phyloP scores from a whole-genome alignment of 2,329 filamentous ascomycete species.

The Aspergillus niger region DNA sequence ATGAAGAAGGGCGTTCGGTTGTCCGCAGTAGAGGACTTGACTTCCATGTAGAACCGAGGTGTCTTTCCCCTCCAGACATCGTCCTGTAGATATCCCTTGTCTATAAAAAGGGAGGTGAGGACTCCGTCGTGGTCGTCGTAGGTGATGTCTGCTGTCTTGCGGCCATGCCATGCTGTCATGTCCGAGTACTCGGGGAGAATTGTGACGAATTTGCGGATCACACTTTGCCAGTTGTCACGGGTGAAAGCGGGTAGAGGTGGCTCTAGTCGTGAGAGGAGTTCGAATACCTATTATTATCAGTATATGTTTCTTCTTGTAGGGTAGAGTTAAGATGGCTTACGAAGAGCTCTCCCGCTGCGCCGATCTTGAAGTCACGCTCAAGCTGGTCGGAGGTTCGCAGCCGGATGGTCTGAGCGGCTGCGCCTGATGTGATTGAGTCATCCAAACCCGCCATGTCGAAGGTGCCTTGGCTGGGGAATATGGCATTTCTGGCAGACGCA shows the following conservation, averaged over 20 bases:
- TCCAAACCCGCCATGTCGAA: conserved; percentile 3
- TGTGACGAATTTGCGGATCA: conserved; percentile 46
- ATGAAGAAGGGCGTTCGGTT: conserved; percentile 50
- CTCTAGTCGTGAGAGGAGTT: conserved; percentile 7
- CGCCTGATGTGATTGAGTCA: neutral
- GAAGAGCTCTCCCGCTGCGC: conserved; percentile 16
- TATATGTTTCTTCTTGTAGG: neutral
- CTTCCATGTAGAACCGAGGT: conserved; percentile 53
- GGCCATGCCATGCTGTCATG: conserved; percentile 44
- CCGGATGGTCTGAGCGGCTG: neutral
- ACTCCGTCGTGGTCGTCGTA: conserved; percentile 36
- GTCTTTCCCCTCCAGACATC: conserved; percentile 22
- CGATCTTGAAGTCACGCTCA: conserved; percentile 10
- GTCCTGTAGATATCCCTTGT: conserved; percentile 11
- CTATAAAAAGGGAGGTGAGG: conserved; percentile 14
- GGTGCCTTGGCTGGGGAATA: conserved; percentile 1
- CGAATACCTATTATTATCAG: conserved; percentile 12
- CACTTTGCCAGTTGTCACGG: conserved; percentile 52
- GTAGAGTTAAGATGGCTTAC: conserved; percentile 17
- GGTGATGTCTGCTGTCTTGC: conserved; percentile 52
- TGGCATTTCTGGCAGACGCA: neutral
- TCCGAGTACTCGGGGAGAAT: conserved; percentile 45
- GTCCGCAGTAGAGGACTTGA: conserved; percentile 50
- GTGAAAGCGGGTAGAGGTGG: conserved; percentile 35
- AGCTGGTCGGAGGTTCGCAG: conserved; percentile 11